Evolutionary conservation across 495 filamentous ascomycete genomes (phyloP).

Genomic region (Aspergillus campestris): DNA sequence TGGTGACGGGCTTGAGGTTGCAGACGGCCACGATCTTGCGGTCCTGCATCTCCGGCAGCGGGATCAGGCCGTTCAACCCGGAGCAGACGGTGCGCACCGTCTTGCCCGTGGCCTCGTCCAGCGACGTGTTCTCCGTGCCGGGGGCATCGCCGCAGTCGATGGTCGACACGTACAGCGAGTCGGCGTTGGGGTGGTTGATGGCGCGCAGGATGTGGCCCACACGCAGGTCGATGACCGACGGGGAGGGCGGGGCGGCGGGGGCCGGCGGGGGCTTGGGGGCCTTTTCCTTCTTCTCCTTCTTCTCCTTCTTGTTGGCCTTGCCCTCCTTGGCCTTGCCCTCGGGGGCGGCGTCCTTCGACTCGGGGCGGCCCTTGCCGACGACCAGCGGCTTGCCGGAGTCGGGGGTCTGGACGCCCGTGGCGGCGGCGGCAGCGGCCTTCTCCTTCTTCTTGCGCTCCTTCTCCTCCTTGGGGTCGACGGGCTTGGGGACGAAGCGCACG

Average conservation of each 20-base stretch:
- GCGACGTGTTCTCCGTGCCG: conserved; percentile 73
- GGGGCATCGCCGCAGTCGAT: conserved; percentile 88
- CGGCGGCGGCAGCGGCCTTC: conserved; percentile 54
- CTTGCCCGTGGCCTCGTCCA: conserved; percentile 72
- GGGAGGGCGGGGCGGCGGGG: conserved; percentile 62
- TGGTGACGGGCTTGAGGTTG: conserved; percentile 97
- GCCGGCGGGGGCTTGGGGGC: conserved; percentile 55
- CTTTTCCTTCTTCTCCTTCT: conserved; percentile 71
- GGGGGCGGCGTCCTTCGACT: conserved; percentile 24
- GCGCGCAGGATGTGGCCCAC: conserved; percentile 96
- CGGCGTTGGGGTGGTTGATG: conserved; percentile 89
- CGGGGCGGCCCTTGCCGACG: conserved; percentile 42
- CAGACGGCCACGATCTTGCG: conserved; percentile 91
- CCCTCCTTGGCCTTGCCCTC: conserved; percentile 34
- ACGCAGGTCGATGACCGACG: conserved; percentile 82
- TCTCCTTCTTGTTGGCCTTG: conserved; percentile 70
- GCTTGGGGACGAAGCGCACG: conserved; percentile 72
- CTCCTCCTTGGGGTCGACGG: conserved; percentile 75
- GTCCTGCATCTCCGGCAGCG: conserved; percentile 90
- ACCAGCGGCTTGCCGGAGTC: conserved; percentile 23
- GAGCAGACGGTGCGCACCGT: conserved; percentile 93
- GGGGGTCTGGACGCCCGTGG: conserved; percentile 12
- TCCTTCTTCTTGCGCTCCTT: conserved; percentile 85
- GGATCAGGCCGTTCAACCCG: conserved; percentile 84
- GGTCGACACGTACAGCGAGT: conserved; percentile 92